Evolutionary conservation across 2,329 filamentous ascomycete species (phyloP), one percentile per base, ranked within the genome.

Genomic region (Onygenales sp.): DNA sequence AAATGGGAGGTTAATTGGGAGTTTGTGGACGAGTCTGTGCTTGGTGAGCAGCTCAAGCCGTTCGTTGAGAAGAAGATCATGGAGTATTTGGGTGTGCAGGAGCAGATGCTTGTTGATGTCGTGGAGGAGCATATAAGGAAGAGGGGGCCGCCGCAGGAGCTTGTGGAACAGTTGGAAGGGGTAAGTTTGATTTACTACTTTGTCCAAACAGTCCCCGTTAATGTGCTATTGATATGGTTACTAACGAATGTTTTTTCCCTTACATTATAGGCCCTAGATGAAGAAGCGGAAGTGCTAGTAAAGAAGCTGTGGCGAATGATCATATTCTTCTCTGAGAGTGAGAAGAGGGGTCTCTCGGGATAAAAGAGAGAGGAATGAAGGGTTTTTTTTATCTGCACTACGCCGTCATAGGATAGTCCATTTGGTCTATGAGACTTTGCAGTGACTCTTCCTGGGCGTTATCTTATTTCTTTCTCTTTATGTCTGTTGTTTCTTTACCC

Each of bases 21-120:
- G 50, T 89, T 84, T 70, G 79, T 98, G 67, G 88, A 94, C 66
- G 86, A 93, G 57, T 77, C 79, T 13, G 80, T 93, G 43, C 82
- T 97, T 55, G 81, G 83, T 56, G 87, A 94, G 59, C 91, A 96
- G 67, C 82, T 98, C 61, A 83, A 87, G 64, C 91, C 92, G 33
- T 98, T 96, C 73, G 89, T 97, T 54, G 90, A 95, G 76, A 95
- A 95, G 80, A 98, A 97, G 79, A 89, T 97, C 61, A 86, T 98
- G 56, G 93, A 98, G 71, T 94, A 93, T 63, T 80, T 98, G 48
- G 94, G 94, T 55, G 87, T 98, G 54, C 90, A 97, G 72, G 93
- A 98, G 69, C 89, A 97, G 72, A 85, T 96, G 74, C 76, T 98
- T 47, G 90, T 98, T 35, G 91, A 95, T 66, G 85, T 93, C 43